These are phyloP conservation scores for Penicillium sp. DNA, from an alignment of 2,329 filamentous ascomycete genomes.

Conservation along the genomic window DNA sequence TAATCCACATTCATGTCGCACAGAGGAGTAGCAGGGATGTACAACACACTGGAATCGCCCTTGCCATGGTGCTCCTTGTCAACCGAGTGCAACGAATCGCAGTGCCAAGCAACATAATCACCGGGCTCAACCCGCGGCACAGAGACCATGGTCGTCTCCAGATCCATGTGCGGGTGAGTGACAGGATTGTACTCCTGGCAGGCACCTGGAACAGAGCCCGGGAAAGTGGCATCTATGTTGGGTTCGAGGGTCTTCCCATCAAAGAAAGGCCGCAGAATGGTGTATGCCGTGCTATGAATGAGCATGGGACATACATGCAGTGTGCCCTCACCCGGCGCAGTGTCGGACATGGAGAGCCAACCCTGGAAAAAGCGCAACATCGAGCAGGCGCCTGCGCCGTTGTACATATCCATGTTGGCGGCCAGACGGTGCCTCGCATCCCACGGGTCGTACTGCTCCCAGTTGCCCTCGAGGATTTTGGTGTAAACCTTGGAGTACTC, in stretches of 20 bases:
- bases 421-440: conserved; percentile 64
- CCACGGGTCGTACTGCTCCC: conserved; percentile 80
- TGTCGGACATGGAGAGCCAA: conserved; percentile 73
- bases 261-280: conserved; percentile 81
- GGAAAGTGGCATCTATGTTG: conserved; percentile 49
- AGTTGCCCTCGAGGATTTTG: conserved; percentile 64
- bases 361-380: conserved; percentile 89
- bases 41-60: conserved; percentile 74
- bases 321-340: conserved; percentile 69
- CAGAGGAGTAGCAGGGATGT: conserved; percentile 80
- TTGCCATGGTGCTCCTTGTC: conserved; percentile 69
- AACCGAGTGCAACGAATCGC: conserved; percentile 74
- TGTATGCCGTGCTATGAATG: conserved; percentile 69
- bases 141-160: conserved; percentile 65
- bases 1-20: conserved; percentile 70
- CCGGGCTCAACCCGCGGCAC: conserved; percentile 64
- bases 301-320: conserved; percentile 76
- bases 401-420: conserved; percentile 69
- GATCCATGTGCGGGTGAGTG: conserved; percentile 65
- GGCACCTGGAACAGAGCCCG: conserved; percentile 63
- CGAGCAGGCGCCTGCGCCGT: conserved; percentile 73
- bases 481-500: conserved; percentile 72
- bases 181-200: conserved; percentile 62
- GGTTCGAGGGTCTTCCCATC: conserved; percentile 46
- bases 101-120: conserved; percentile 76